phyloP scores from a whole-genome alignment of 179 eudicot species.

The Carnegiea gigantea region DNA sequence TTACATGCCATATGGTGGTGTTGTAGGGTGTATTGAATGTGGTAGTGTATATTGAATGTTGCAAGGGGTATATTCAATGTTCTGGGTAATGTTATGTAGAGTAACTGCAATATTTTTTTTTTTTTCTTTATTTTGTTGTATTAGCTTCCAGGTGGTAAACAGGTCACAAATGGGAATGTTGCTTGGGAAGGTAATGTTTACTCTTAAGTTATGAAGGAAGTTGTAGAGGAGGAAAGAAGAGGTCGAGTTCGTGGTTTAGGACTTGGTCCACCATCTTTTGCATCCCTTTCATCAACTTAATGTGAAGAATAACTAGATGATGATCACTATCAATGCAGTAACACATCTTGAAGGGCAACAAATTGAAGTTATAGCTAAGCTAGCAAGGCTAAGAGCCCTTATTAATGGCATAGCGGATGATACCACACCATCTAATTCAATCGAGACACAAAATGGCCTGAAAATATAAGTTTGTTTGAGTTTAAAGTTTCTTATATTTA shows the following conservation, averaged over 20 bases:
- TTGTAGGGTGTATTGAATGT: too few species aligned
- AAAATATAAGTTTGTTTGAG: neutral
- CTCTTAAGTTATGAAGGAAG: conserved; percentile 9
- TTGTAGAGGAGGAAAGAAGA: neutral
- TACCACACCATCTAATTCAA: neutral
- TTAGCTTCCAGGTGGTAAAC: neutral
- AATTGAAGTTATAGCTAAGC: neutral
- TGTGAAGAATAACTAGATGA: neutral
- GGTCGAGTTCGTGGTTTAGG: neutral
- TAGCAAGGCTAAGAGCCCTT: neutral
- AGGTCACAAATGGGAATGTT: neutral
- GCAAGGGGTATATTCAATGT: too few species aligned
- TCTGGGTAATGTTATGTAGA: too few species aligned
- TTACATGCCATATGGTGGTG: too few species aligned
- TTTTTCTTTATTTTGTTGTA: too few species aligned
- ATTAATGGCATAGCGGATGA: neutral
- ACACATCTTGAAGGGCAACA: neutral
- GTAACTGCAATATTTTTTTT: too few species aligned
- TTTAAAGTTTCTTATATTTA: too few species aligned
- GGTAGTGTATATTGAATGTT: too few species aligned
- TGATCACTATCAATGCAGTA: neutral
- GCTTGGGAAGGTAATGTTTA: conserved; percentile 7
- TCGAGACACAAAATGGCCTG: neutral
- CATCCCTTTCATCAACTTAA: neutral
- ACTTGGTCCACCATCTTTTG: neutral